phyloP scores from a whole-genome alignment of 129 eudicot genomes.

The Heracleum sosnowskyi region DNA sequence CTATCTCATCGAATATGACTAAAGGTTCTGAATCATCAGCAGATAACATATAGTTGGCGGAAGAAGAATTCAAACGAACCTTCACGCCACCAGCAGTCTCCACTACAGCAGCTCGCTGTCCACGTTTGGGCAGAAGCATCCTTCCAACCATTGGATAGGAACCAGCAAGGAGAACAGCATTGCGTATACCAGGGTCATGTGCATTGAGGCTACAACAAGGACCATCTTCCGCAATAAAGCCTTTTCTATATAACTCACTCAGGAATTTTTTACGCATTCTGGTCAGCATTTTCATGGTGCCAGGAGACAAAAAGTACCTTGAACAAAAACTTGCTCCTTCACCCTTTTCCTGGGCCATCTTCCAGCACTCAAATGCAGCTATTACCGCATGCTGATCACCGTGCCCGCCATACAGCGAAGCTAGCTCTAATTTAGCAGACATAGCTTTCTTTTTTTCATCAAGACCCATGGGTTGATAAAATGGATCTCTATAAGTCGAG shows the following conservation, averaged over 20 bases:
- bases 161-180: constrained; percentile 85
- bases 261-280: constrained; percentile 75
- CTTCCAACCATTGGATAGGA: constrained; percentile 86
- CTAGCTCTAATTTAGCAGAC: constrained; percentile 59
- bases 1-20: constrained; percentile 71
- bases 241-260: constrained; percentile 40
- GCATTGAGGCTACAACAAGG: constrained; percentile 42
- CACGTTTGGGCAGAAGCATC: constrained; percentile 32
- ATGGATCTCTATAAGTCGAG: constrained; percentile 63
- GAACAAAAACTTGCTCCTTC: constrained; percentile 64
- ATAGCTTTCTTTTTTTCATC: constrained; percentile 49
- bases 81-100: constrained; percentile 49
- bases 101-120: constrained; percentile 35
- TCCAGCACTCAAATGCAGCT: constrained; percentile 93
- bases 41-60: constrained; percentile 32
- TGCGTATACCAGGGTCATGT: constrained; percentile 70
- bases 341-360: constrained; percentile 51
- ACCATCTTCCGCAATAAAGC: constrained; percentile 51
- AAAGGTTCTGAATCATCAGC: constrained; percentile 36
- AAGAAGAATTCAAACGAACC: constrained; percentile 56
- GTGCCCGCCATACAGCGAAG: constrained; percentile 66
- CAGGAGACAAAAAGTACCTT: constrained; percentile 49
- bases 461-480: constrained; percentile 63
- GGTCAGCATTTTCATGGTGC: constrained; percentile 62
- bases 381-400: constrained; percentile 82